Evolutionary conservation across 805 yeast species (phyloP), one percentile per base, ranked within the genome.

Genomic region (Cyberlindnera euphorbiae): DNA sequence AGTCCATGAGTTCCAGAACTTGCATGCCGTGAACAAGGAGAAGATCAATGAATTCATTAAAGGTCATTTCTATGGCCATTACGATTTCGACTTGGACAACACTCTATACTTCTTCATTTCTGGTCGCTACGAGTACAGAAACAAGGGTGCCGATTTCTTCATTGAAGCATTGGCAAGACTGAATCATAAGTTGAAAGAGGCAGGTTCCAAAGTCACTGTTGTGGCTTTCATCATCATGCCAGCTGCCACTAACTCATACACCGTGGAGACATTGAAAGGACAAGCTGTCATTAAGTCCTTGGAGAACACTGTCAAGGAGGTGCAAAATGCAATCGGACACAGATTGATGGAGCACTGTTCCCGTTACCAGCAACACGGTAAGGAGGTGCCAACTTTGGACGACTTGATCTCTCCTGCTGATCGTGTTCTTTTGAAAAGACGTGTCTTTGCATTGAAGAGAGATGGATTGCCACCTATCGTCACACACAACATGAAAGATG

Each of bases 191-290:
- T 75, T 90, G 55, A 87, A 93, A 65, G 79, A 77, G 39, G 62
- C 77, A 5, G 86, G 86, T 28, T 83, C 96, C 6, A 85, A 82
- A 51, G 83, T 81, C 71, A 90, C 97, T 0, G 93, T 90, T 15
- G 97, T 90, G 29, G 97, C 97, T 9, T 90, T 90, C 57, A 87
- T 90, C 54, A 90, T 90, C 62, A 93, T 93, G 97, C 98, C 98
- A 3, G 97, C 97, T 13, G 77, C 80, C 34, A 89, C 95, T 38
- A 81, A 84, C 52, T 89, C 97, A 0, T 90, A 87, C 62, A 93
- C 97, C 2, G 95, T 88, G 22, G 97, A 90, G 59, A 93, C 97
- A 5, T 73, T 90, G 51, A 85, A 82, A 64, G 95, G 96, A 30
- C 98, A 93, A 64, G 97, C 97, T 2, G 97, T 89, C 30, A 82